Evolutionary conservation across 2,329 filamentous ascomycete species (phyloP).

Genomic region (Remersonia thermophila): DNA sequence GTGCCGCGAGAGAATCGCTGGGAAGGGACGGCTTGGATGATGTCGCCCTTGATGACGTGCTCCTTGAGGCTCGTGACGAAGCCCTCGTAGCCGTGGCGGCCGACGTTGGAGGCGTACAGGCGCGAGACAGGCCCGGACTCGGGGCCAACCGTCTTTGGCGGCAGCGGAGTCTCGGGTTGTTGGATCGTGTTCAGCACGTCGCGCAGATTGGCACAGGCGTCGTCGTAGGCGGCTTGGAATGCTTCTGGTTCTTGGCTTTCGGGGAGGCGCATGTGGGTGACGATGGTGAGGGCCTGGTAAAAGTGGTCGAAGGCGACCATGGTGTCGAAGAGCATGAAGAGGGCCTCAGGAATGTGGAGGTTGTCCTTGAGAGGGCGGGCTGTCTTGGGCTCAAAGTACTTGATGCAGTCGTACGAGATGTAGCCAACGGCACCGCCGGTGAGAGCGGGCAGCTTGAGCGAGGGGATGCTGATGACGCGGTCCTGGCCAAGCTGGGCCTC

Average conservation of each 20-base stretch:
- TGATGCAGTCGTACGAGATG: conserved; percentile 93
- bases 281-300: conserved; percentile 82
- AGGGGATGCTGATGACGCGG: conserved; percentile 72
- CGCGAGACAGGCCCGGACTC: conserved; percentile 41
- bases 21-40: conserved; percentile 94
- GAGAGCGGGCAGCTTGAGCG: conserved; percentile 69
- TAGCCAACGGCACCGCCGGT: conserved; percentile 92
- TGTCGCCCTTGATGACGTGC: conserved; percentile 84
- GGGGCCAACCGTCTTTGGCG: conserved; percentile 55
- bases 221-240: conserved; percentile 57
- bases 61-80: conserved; percentile 79
- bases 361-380: conserved; percentile 77
- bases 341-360: conserved; percentile 75
- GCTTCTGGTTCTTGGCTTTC: conserved; percentile 25
- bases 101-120: conserved; percentile 78
- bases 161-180: conserved; percentile 62
- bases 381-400: conserved; percentile 98
- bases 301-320: conserved; percentile 92
- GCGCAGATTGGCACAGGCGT: conserved; percentile 51
- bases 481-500: conserved; percentile 68
- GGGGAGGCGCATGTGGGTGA: conserved; percentile 68
- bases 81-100: conserved; percentile 74
- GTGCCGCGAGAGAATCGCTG: conserved; percentile 87
- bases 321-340: conserved; percentile 96
- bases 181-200: conserved; percentile 60